Evolutionary conservation across 306 rosid species (phyloP).

Genomic region (Cyclanthera cordifolia): DNA sequence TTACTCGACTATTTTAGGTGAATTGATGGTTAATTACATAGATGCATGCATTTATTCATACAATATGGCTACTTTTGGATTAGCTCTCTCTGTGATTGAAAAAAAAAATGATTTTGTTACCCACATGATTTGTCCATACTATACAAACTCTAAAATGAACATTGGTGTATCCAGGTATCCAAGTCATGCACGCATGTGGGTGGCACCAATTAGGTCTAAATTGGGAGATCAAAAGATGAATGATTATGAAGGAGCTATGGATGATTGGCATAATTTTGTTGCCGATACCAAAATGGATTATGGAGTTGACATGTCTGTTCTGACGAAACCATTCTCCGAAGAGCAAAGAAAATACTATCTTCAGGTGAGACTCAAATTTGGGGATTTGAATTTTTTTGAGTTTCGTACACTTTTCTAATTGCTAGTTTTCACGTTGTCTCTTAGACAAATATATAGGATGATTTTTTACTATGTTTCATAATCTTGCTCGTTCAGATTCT

Average conservation of each 20-base stretch:
- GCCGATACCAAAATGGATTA: conserved; percentile 53
- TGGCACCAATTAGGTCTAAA: conserved; percentile 82
- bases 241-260: conserved; percentile 63
- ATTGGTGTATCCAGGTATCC: conserved; percentile 67
- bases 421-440: background rate
- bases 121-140: background rate
- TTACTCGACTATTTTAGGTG: background rate
- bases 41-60: background rate
- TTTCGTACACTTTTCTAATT: background rate
- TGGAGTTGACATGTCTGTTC: conserved; percentile 86
- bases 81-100: background rate
- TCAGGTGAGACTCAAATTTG: conserved; percentile 43
- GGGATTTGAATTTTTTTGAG: background rate
- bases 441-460: background rate
- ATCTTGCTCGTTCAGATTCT: background rate
- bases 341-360: conserved; percentile 95
- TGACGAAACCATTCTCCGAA: conserved; percentile 67
- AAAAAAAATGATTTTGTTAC: background rate
- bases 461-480: background rate
- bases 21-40: conserved; percentile 1
- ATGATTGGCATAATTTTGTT: conserved; percentile 62
- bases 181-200: conserved; percentile 96
- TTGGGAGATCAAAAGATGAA: conserved; percentile 49
- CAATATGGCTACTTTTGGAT: background rate
- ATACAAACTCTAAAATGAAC: background rate